phyloP scores from a whole-genome alignment of 805 yeast genomes.

The Yarrowia yakushimensis region DNA sequence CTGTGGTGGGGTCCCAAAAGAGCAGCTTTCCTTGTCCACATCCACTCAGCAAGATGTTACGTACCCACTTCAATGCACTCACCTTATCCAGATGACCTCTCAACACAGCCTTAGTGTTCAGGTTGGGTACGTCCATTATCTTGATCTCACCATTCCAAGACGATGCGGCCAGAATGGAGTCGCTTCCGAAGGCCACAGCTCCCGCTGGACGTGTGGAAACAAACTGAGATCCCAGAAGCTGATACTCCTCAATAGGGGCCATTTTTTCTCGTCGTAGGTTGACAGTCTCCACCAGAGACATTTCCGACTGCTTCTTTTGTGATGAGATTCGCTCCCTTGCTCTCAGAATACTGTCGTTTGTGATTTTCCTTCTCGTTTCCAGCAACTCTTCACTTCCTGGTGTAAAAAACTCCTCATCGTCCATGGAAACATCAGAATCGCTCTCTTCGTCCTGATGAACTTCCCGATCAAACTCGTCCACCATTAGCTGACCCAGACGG shows the following conservation, averaged over 20 bases:
- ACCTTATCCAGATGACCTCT: conserved; percentile 63
- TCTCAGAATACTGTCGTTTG: conserved; percentile 48
- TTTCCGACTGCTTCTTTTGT: conserved; percentile 38
- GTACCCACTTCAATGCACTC: conserved; percentile 66
- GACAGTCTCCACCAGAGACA: conserved; percentile 45
- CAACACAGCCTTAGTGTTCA: conserved; percentile 37
- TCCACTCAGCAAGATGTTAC: conserved; percentile 38
- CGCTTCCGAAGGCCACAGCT: conserved; percentile 45
- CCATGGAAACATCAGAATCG: conserved; percentile 41
- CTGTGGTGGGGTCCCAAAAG: conserved; percentile 36
- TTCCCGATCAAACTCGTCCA: conserved; percentile 31
- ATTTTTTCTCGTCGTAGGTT: conserved; percentile 47
- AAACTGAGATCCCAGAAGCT: conserved; percentile 64
- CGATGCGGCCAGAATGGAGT: conserved; percentile 53
- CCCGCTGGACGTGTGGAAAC: conserved; percentile 70
- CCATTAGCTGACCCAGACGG: conserved; percentile 50
- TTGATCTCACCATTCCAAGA: conserved; percentile 71
- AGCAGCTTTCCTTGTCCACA: conserved; percentile 47
- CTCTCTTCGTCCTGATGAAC: conserved; percentile 30
- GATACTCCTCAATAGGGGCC: conserved; percentile 38
- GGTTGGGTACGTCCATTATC: conserved; percentile 35
- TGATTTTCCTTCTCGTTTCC: conserved; percentile 50
- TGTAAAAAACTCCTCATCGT: conserved; percentile 79
- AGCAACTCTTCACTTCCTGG: conserved; percentile 62
- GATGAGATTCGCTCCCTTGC: conserved; percentile 45